phyloP scores from a whole-genome alignment of 129 eudicot species.

The Silybum marianum region DNA sequence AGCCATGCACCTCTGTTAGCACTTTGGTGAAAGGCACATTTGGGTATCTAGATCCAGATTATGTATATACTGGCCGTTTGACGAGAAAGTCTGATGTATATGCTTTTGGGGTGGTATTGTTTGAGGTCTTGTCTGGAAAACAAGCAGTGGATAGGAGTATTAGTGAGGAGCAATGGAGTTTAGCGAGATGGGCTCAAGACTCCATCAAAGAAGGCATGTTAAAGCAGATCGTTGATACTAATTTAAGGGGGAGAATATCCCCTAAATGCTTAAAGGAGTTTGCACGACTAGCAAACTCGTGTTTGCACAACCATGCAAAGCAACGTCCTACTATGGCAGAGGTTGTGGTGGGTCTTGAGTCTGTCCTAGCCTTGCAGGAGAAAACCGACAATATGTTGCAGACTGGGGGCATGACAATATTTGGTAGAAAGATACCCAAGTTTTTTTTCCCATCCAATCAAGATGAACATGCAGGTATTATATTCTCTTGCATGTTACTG shows the following conservation, averaged over 20 bases:
- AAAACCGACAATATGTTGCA: not conserved
- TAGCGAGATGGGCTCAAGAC: constrained; percentile 37
- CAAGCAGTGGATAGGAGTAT: constrained; percentile 37
- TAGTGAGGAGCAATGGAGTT: constrained; percentile 31
- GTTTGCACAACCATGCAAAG: constrained; percentile 27
- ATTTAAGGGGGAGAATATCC: constrained; percentile 29
- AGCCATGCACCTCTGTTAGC: constrained; percentile 6
- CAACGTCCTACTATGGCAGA: not conserved
- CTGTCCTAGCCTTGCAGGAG: not conserved
- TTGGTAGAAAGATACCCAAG: not conserved
- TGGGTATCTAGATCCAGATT: constrained; percentile 34
- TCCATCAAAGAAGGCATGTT: constrained; percentile 31
- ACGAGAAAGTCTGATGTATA: constrained; percentile 33
- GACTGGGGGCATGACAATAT: not conserved
- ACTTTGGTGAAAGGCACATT: constrained; percentile 22
- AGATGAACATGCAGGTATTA: not conserved
- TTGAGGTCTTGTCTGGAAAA: constrained; percentile 44
- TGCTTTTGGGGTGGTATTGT: constrained; percentile 32
- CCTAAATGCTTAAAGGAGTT: constrained; percentile 32
- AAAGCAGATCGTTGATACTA: constrained; percentile 31
- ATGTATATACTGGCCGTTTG: constrained; percentile 7
- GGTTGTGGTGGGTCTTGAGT: constrained; percentile 28
- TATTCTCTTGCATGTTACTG: not conserved
- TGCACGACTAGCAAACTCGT: constrained; percentile 28
- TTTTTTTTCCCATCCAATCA: not conserved